Conservation (phyloP, 2,329 filamentous ascomycete genomes). For the Neopestalotiopsis sp. region DNA sequence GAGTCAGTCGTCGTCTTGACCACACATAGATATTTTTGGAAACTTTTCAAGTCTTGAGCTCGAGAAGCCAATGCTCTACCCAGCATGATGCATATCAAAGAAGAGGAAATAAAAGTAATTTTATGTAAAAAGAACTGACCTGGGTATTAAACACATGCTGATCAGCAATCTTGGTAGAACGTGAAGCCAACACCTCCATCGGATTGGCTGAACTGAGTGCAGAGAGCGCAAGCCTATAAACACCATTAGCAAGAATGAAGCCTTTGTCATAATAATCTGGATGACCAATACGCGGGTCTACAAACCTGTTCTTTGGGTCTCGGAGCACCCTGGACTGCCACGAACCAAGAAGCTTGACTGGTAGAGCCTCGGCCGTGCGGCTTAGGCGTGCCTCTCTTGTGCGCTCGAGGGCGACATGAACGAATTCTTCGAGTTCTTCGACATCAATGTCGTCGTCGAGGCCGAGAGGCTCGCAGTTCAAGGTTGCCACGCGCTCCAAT, state of each 20-base stretch:
- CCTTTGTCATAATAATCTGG: not conserved
- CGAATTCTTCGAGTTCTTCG: constrained; percentile 49
- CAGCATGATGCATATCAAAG: too few relatives aligned
- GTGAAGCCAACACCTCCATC: constrained; percentile 68
- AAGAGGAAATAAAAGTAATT: too few relatives aligned
- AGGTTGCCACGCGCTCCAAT: constrained; percentile 46
- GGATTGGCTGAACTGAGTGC: constrained; percentile 74
- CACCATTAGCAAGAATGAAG: not conserved
- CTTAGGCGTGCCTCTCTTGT: constrained; percentile 29
- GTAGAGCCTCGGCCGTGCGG: constrained; percentile 52
- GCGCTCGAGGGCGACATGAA: constrained; percentile 55
- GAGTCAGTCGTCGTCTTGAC: not conserved
- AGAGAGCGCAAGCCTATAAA: constrained; percentile 71
- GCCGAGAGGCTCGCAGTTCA: constrained; percentile 42
- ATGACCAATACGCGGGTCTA: not conserved
- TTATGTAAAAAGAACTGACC: constrained; percentile 12
- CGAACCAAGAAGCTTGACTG: constrained; percentile 53
- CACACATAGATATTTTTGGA: not conserved
- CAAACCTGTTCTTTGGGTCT: constrained; percentile 70
- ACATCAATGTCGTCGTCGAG: constrained; percentile 32
- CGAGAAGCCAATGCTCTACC: not conserved
- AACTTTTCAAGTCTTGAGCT: too few relatives aligned
- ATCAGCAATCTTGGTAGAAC: constrained; percentile 67
- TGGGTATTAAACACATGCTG: constrained; percentile 83
- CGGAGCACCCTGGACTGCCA: constrained; percentile 69